Evolutionary conservation across 2,329 filamentous ascomycete genomes (phyloP).

Genomic region (Kalmusia sp.): DNA sequence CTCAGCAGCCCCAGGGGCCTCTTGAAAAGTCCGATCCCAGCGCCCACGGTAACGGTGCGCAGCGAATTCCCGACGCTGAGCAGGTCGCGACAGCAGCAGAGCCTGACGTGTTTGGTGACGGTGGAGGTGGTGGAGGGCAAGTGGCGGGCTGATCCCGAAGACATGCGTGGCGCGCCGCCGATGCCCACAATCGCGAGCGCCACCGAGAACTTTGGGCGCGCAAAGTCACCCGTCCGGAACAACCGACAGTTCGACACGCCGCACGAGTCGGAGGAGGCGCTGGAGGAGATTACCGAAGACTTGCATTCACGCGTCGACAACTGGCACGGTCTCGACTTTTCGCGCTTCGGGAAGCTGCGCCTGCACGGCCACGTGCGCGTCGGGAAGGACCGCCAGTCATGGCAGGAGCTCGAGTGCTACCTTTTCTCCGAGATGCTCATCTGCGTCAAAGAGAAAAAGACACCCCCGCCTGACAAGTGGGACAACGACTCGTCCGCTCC

Average conservation of each 20-base stretch:
- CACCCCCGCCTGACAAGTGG: conserved; percentile 67
- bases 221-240: conserved; percentile 66
- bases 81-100: conserved; percentile 91
- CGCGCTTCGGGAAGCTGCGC: conserved; percentile 89
- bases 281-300: conserved; percentile 87
- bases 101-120: conserved; percentile 90
- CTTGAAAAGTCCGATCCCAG: conserved; percentile 84
- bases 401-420: conserved; percentile 98
- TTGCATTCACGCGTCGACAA: conserved; percentile 91
- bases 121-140: conserved; percentile 93
- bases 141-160: conserved; percentile 86
- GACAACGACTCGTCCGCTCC: conserved; percentile 61
- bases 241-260: conserved; percentile 58
- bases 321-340: conserved; percentile 96
- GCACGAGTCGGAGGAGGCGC: conserved; percentile 75
- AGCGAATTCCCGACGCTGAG: conserved; percentile 97
- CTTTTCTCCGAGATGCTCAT: conserved; percentile 99
- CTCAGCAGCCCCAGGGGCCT: conserved; percentile 74
- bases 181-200: conserved; percentile 58
- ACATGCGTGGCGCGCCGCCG: conserved; percentile 65
- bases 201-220: conserved; percentile 53
- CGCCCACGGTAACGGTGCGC: conserved; percentile 89
- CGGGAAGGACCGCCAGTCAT: conserved; percentile 93
- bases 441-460: conserved; percentile 97
- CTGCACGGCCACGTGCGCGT: conserved; percentile 90